Evolutionary conservation across 331 rosid genomes (phyloP), one percentile per base, ranked within the genome.

Genomic region (Quercus lobata): DNA sequence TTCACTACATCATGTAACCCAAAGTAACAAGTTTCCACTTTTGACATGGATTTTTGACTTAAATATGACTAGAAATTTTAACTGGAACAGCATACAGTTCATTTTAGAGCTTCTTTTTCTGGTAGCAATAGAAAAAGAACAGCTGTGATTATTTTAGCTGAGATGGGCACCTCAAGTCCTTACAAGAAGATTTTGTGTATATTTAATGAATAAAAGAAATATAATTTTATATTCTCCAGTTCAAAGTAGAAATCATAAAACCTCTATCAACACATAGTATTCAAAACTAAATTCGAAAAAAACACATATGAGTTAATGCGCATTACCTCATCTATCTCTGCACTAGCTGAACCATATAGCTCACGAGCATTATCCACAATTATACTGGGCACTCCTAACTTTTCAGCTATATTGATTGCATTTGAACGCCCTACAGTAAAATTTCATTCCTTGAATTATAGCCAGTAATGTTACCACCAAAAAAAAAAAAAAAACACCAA

Each of bases 241-340:
- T 27, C 32, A 61, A 46, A 8, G 41, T 69, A 35, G 29, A 56
- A n/a, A 57, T 19, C 54, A 53, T 34, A 71, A 71, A 18, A 29
- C 15, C 69, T 71, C 78, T 41, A 44, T 29, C 27, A 55, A 74
- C 29, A 57, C 25, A 73, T 70, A 75, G 66, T 46, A 75, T 71
- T 41, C 75, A 18, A 76, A 49, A 17, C 18, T 30, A 65, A 16
- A 65, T 15, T 27, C 7, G 15, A 65, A 16, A 65, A 16, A 24
- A 6, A 21, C 22, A n/a, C 49, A 4, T 30, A 78, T 32, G 73
- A 62, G 60, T 74, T 2, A 35, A 53, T 18, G 54, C 75, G 79
- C 74, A 79, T 84, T 66, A 91, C 99, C 99, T 93, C 97, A 79
- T 93, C 98, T 80, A 95, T 95, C 89, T 92, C 97, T 68, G 97